These are phyloP conservation scores for Fusarium sp. DNA, from an alignment of 2,329 filamentous ascomycete species.

Conservation along the genomic window DNA sequence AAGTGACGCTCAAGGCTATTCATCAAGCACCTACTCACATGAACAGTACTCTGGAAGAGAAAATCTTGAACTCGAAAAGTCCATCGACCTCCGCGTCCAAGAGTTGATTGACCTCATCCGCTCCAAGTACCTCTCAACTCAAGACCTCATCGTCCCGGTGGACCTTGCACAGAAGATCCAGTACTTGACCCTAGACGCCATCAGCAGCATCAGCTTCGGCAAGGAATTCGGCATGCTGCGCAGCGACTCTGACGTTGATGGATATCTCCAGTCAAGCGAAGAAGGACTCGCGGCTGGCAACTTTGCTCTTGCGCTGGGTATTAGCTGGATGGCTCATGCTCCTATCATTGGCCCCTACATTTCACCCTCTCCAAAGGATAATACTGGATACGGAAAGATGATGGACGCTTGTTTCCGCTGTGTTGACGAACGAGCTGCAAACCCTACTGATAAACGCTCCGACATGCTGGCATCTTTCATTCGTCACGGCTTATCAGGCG, in stretches of 20 bases:
- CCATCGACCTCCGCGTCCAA: conserved; percentile 59
- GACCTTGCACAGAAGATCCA: conserved; percentile 60
- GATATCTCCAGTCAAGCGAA: conserved; percentile 50
- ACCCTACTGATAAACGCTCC: conserved; percentile 39
- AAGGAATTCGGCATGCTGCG: conserved; percentile 59
- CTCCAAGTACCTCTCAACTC: conserved; percentile 54
- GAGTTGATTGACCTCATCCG: conserved; percentile 58
- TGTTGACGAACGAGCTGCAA: conserved; percentile 41
- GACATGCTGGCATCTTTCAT: conserved; percentile 58
- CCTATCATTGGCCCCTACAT: conserved; percentile 44
- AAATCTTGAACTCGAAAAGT: conserved; percentile 59
- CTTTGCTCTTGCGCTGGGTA: conserved; percentile 41
- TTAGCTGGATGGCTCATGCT: conserved; percentile 44
- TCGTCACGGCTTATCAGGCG: conserved; percentile 48
- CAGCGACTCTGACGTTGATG: conserved; percentile 56
- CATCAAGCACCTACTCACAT: neutral
- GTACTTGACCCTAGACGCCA: conserved; percentile 65
- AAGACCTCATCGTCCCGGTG: conserved; percentile 46
- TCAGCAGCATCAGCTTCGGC: conserved; percentile 62
- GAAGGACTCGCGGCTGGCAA: conserved; percentile 44
- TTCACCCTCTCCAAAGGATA: conserved; percentile 42
- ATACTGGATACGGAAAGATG: conserved; percentile 49
- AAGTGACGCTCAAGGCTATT: conserved; percentile 13
- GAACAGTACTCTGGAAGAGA: conserved; percentile 65
- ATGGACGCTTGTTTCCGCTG: conserved; percentile 43